Evolutionary conservation across 192 early-diverging fungal species (phyloP).

Genomic region (Umbelopsis sp.): DNA sequence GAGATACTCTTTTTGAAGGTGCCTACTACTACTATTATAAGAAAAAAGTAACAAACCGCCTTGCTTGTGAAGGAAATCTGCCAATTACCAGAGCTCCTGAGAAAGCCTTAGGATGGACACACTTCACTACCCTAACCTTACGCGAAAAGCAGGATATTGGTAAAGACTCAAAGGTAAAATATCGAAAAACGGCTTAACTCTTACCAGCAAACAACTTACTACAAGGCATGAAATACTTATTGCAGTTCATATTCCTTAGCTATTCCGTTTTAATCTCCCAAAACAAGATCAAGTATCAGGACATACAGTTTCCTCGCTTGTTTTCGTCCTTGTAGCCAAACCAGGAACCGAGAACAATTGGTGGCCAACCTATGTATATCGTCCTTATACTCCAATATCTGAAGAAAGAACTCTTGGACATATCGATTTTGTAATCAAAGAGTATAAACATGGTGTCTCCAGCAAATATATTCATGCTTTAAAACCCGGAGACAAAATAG

Average conservation of each 20-base stretch:
- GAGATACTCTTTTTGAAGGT: neutral
- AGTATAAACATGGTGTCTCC: constrained; percentile 45
- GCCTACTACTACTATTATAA: neutral
- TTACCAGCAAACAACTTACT: too few species aligned
- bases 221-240: neutral
- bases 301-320: neutral
- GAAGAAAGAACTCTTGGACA: neutral
- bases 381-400: neutral
- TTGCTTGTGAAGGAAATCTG: neutral
- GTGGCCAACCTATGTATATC: neutral
- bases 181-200: too few species aligned
- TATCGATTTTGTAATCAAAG: neutral
- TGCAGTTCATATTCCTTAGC: neutral
- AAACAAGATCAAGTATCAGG: neutral
- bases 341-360: neutral
- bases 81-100: neutral
- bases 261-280: neutral
- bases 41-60: neutral
- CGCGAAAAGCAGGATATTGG: neutral
- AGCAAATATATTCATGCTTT: constrained; percentile 57
- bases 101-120: neutral
- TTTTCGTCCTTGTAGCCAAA: neutral
- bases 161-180: neutral
- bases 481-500: constrained; percentile 65
- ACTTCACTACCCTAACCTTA: neutral